Evolutionary conservation across 768 basidiomycete species (phyloP).

Genomic region (Agrocybe praecox): DNA sequence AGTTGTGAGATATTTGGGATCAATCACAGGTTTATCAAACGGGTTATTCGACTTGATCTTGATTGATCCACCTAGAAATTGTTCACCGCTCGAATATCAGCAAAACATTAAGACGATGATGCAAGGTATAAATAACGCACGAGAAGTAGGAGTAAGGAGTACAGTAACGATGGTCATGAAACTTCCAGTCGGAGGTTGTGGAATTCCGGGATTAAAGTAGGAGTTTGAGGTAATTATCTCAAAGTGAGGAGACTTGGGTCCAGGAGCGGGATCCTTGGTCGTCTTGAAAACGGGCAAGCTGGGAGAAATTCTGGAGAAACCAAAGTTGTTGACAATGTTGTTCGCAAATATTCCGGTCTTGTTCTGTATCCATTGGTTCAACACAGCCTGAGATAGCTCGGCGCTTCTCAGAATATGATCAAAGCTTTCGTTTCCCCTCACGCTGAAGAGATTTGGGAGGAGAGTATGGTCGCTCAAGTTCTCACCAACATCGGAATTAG

Average conservation of each 20-base stretch:
- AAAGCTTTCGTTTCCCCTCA: conserved; percentile 9
- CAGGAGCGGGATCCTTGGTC: conserved; percentile 19
- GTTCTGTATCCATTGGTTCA: conserved; percentile 19
- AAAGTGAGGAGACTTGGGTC: conserved; percentile 23
- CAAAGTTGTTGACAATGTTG: conserved; percentile 31
- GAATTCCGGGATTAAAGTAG: conserved; percentile 7
- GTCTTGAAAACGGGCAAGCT: conserved; percentile 19
- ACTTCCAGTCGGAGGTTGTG: conserved; percentile 19
- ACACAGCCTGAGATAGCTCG: conserved; percentile 18
- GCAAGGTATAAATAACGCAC: conserved; percentile 15
- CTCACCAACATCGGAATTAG: conserved; percentile 18
- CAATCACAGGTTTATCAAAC: conserved; percentile 49
- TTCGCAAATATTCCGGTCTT: conserved; percentile 38
- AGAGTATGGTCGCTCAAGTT: conserved; percentile 20
- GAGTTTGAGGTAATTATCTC: conserved; percentile 27
- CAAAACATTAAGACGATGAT: conserved; percentile 5
- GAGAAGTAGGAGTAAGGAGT: conserved; percentile 26
- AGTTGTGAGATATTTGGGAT: conserved; percentile 45
- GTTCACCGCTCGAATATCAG: neutral
- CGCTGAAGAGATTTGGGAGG: conserved; percentile 13
- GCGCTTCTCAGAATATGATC: conserved; percentile 5
- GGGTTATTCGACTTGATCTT: conserved; percentile 44
- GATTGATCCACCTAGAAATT: conserved; percentile 38
- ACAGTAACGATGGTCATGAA: conserved; percentile 21
- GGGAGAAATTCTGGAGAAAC: conserved; percentile 32